Percentiles rank a stretch among this genome's conserved stretches.
Evolutionary conservation across 2,329 filamentous ascomycete species (phyloP).

Genomic region (Coleophoma cylindrospora): DNA sequence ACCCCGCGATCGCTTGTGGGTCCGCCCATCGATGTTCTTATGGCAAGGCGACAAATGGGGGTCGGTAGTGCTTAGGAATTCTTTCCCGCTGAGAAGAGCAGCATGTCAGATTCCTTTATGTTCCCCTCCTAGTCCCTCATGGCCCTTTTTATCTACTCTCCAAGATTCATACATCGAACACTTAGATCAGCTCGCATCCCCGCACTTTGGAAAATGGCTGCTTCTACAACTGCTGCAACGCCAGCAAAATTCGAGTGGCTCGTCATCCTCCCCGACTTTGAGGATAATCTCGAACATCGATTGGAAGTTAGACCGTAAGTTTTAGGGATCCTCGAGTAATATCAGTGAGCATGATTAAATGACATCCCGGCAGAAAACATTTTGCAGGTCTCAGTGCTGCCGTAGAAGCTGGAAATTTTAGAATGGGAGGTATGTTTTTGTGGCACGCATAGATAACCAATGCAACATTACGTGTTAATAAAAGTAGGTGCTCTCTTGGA

Average conservation of each 20-base stretch:
- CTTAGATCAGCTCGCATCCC: not conserved
- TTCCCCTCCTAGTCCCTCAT: too few relatives aligned
- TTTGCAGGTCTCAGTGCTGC: not conserved
- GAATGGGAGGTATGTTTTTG: constrained; percentile 36
- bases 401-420: not conserved
- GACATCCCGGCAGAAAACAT: not conserved
- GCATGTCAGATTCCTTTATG: too few relatives aligned
- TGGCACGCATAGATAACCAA: not conserved
- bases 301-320: constrained; percentile 50
- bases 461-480: constrained; percentile 1
- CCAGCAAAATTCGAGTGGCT: constrained; percentile 52
- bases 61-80: too few relatives aligned
- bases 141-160: not conserved
- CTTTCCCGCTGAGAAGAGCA: too few relatives aligned
- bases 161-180: not conserved
- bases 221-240: not conserved
- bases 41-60: too few relatives aligned
- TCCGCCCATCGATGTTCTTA: too few relatives aligned
- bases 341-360: not conserved
- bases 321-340: constrained; percentile 3
- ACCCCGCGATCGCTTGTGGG: too few relatives aligned
- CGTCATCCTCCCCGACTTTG: constrained; percentile 60
- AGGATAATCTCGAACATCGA: constrained; percentile 51
- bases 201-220: not conserved
- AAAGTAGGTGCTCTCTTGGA: constrained; percentile 57